Conservation (phyloP, 2,329 filamentous ascomycete genomes). For the Beauveria bassiana region DNA sequence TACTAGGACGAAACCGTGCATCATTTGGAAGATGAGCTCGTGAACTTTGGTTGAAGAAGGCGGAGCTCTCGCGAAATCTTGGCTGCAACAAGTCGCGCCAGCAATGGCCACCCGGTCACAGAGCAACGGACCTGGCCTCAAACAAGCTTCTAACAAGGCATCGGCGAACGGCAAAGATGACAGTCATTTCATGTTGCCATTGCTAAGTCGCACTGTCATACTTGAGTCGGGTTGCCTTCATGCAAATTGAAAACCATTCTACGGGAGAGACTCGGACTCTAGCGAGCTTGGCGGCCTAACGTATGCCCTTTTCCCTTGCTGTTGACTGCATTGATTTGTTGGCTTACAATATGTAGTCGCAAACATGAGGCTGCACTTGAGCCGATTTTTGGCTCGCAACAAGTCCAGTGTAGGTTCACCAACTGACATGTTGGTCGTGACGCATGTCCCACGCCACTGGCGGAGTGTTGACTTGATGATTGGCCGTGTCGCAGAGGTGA, state of each 20-base stretch:
- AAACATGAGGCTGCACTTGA: not conserved
- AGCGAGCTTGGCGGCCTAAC: not conserved
- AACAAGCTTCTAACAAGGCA: no score
- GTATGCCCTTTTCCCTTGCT: not conserved
- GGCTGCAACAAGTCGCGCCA: conserved; percentile 38
- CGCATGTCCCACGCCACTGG: not conserved
- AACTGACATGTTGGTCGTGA: not conserved
- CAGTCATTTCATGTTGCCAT: not conserved
- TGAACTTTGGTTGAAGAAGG: no score
- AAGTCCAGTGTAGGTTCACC: not conserved
- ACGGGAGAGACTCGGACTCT: not conserved
- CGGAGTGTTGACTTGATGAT: not conserved
- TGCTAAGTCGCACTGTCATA: not conserved
- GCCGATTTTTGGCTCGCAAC: not conserved
- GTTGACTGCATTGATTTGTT: not conserved
- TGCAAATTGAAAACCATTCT: no score
- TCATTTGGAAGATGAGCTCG: no score
- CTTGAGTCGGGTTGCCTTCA: not conserved
- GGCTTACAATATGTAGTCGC: not conserved
- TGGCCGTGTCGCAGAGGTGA: not conserved
- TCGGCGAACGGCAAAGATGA: not conserved
- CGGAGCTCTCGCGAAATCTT: no score
- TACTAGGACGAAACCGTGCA: no score
- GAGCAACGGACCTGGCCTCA: no score
- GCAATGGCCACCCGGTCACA: no score